Percentiles rank a stretch among this genome's conserved stretches.
These are phyloP conservation scores for Aciculosporium take DNA, from an alignment of 2,329 filamentous ascomycete genomes.

Conservation along the genomic window DNA sequence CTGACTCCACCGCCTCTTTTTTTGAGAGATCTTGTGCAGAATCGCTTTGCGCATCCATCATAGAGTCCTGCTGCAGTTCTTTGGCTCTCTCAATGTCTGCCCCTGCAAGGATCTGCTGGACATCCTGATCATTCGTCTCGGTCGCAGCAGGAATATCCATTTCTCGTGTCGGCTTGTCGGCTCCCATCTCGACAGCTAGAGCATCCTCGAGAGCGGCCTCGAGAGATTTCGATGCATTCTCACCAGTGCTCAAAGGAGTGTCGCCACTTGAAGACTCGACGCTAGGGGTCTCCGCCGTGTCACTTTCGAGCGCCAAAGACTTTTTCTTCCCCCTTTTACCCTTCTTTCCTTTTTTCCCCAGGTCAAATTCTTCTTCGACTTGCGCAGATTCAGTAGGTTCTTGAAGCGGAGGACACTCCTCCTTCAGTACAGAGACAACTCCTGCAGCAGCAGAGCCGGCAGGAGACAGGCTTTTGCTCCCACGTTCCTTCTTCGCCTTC, in stretches of 20 bases:
- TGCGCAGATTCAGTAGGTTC: conserved; percentile 1
- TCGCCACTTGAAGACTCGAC: background rate
- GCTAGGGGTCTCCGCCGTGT: background rate
- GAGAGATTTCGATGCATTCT: background rate
- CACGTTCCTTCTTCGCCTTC: conserved; percentile 11
- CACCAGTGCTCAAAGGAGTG: background rate
- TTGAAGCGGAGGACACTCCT: conserved; percentile 5
- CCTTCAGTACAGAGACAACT: background rate
- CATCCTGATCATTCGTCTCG: background rate
- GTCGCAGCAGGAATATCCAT: background rate
- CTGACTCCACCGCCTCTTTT: background rate
- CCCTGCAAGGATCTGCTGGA: background rate
- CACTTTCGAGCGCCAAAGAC: conserved; percentile 5
- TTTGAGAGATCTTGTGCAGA: background rate
- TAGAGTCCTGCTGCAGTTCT: background rate
- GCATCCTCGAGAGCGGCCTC: background rate
- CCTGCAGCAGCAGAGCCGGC: conserved; percentile 5
- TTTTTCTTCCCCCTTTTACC: conserved; percentile 10
- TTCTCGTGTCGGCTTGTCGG: background rate
- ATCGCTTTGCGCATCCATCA: background rate
- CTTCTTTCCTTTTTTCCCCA: conserved; percentile 10
- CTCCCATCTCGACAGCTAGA: background rate
- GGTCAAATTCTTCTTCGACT: conserved; percentile 5
- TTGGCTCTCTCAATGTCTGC: background rate
- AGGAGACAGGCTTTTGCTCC: conserved; percentile 7